phyloP scores from a whole-genome alignment of 164 flowering plant genomes.

The Nymphaea colorata region DNA sequence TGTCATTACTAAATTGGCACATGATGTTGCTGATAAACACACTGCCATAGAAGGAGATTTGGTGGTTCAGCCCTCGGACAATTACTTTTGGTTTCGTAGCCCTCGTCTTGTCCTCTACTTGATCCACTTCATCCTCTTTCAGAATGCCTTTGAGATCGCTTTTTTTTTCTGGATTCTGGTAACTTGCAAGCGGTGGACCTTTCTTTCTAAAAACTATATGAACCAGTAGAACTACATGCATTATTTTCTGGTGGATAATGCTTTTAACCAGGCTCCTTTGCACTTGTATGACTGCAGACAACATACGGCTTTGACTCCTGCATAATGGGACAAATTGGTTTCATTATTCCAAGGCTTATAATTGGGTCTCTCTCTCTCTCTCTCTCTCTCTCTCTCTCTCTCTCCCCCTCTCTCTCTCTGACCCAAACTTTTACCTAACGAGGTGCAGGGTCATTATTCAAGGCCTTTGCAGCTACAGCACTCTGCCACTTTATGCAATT shows the following conservation, averaged over 20 bases:
- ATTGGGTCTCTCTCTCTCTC: conserved; percentile 4
- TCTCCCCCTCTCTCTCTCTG: not conserved
- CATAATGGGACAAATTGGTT: conserved; percentile 51
- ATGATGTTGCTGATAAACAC: conserved; percentile 28
- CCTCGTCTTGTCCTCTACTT: conserved; percentile 49
- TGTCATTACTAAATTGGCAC: conserved; percentile 43
- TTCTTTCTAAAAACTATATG: not conserved
- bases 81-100: conserved; percentile 60
- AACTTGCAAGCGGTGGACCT: conserved; percentile 2
- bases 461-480: conserved; percentile 28
- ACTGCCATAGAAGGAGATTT: conserved; percentile 20
- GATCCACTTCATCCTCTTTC: conserved; percentile 65
- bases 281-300: conserved; percentile 1
- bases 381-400: not conserved
- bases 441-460: conserved; percentile 19
- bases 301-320: conserved; percentile 46
- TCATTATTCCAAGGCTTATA: conserved; percentile 30
- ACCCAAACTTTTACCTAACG: not conserved
- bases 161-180: conserved; percentile 84
- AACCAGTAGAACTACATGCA: not conserved
- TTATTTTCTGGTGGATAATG: not conserved
- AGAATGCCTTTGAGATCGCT: conserved; percentile 21
- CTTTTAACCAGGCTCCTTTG: not conserved
- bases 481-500: conserved; percentile 41
- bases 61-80: conserved; percentile 60